Evolutionary conservation across 1,139 yeast species (phyloP), one percentile per base, ranked within the genome.

Genomic region (Blastobotrys proliferans): DNA sequence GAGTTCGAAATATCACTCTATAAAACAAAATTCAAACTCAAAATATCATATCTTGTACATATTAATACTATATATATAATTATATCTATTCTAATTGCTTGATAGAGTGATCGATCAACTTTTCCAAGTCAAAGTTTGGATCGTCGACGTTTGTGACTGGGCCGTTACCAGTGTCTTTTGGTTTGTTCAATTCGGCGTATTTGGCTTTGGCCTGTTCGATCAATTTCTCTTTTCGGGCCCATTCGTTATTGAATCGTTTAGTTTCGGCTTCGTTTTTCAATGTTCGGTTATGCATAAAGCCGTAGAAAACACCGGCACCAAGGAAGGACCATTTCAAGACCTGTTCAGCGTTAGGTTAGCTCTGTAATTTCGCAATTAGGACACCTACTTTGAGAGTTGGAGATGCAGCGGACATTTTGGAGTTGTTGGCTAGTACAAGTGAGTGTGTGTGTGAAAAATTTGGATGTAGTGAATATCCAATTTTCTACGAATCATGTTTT

Each of bases 241-340:
- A 85, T 51, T 77, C 79, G 40, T 68, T 70, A 45, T 74, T 73
- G 56, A 79, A 83, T 47, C 73, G 75, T 61, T 76, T 71, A 62
- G 75, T 73, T 43, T 67, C 70, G 50, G 83, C 88, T 45, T 73
- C 72, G 28, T 76, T 62, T 58, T 81, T 80, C 59, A 88, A 75
- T 45, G 76, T 69, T 61, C 76, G 72, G 70, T 94, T 84, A 74
- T 87, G 95, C 68, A 77, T 75, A 56, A 90, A 86, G 56, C 98
- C 98, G 70, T 86, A 87, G 50, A 79, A 75, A 51, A 90, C 72
- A 68, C 98, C 98, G 57, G 88, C 79, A 49, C 88, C 94, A 56
- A 92, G 77, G 48, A 94, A 83, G 57, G 95, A 74, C 81, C 94
- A 92, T 81, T 97, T 87, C 64, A 88, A 78, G 61, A 86, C 86